Evolutionary conservation across 2,329 filamentous ascomycete genomes (phyloP).

Genomic region (Penicillium concentricum): DNA sequence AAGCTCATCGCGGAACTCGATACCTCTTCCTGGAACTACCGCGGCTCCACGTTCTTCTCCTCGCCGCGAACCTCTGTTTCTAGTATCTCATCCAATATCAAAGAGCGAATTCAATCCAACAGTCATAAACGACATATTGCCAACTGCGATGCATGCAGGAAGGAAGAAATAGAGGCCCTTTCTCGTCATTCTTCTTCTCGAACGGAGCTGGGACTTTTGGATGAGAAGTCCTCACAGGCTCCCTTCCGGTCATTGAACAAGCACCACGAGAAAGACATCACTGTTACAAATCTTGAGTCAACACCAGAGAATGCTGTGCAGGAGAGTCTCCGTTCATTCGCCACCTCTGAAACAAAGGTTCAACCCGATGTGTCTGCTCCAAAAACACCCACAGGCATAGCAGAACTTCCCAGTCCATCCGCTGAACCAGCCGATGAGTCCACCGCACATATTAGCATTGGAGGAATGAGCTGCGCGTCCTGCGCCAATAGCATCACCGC

Average conservation of each 20-base stretch:
- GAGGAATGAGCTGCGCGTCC: slow-evolving; percentile 71
- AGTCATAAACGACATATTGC: slow-evolving; percentile 44
- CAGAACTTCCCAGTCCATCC: slow-evolving; percentile 4
- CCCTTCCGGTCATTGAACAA: neutral
- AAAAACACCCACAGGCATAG: neutral
- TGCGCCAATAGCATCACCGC: slow-evolving; percentile 64
- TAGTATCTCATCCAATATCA: slow-evolving; percentile 21
- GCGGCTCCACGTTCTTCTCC: slow-evolving; percentile 25
- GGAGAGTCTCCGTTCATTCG: neutral
- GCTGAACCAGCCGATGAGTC: slow-evolving; percentile 17
- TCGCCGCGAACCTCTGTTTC: slow-evolving; percentile 20
- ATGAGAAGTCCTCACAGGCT: slow-evolving; percentile 12
- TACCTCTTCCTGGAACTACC: slow-evolving; percentile 32
- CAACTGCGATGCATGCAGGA: slow-evolving; percentile 52
- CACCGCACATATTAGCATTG: slow-evolving; percentile 51
- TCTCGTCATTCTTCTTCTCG: slow-evolving; percentile 14
- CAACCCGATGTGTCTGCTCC: neutral
- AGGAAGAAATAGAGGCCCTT: slow-evolving; percentile 34
- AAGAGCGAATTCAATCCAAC: slow-evolving; percentile 17
- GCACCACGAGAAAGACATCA: neutral
- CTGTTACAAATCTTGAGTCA: neutral
- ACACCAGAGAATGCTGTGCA: neutral
- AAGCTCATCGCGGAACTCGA: slow-evolving; percentile 36
- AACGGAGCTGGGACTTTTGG: slow-evolving; percentile 12
- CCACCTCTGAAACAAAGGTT: neutral